Evolutionary conservation across 208 protist genomes (phyloP).

Genomic region (Leishmania martiniquensis): DNA sequence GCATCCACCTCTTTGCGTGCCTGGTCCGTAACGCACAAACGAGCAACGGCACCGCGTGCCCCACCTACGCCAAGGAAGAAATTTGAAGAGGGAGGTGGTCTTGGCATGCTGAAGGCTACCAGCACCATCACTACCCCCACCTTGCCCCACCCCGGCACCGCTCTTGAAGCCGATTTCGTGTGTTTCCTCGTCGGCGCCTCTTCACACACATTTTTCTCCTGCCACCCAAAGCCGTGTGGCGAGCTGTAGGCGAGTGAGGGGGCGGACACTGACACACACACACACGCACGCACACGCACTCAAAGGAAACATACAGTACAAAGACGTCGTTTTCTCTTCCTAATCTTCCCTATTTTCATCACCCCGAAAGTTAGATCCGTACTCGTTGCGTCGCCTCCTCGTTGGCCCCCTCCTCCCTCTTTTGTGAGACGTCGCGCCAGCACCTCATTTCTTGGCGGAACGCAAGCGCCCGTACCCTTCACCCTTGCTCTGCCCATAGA

Average conservation of each 20-base stretch:
- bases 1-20: neutral
- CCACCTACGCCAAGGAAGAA: neutral
- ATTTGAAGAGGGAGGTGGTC: neutral
- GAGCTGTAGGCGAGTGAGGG: neutral
- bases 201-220: constrained; percentile 1
- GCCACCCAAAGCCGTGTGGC: too few relatives aligned
- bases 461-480: too few relatives aligned
- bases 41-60: neutral
- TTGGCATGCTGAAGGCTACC: neutral
- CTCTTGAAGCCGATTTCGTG: neutral
- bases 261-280: neutral
- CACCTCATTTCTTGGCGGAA: too few relatives aligned
- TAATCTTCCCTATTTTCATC: neutral
- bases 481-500: neutral
- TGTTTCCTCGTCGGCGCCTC: neutral
- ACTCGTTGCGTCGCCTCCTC: too few relatives aligned
- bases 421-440: too few relatives aligned
- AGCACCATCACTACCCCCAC: neutral
- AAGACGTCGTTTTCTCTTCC: neutral
- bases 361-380: too few relatives aligned
- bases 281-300: neutral
- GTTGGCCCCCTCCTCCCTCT: too few relatives aligned
- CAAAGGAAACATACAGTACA: neutral
- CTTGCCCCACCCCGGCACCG: too few relatives aligned
- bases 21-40: neutral